These are phyloP conservation scores for Lasiodiplodia citricola DNA, from an alignment of 2,329 filamentous ascomycete genomes.

Conservation along the genomic window DNA sequence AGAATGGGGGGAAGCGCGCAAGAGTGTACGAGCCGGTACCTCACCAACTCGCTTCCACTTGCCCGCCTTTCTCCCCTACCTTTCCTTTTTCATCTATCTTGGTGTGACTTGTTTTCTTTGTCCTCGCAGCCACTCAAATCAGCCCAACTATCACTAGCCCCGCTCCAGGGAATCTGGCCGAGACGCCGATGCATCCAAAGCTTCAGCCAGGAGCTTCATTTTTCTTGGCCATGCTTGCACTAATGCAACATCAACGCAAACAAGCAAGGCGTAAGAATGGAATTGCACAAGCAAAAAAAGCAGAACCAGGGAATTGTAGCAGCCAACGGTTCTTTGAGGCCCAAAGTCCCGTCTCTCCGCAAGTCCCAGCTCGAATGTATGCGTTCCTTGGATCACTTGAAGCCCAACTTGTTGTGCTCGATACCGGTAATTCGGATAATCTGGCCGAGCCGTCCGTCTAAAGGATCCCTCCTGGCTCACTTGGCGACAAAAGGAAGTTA, in stretches of 20 bases:
- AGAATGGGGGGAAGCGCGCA: background rate
- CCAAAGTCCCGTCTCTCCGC: background rate
- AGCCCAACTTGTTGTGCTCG: too few species aligned
- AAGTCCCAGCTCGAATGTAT: too few species aligned
- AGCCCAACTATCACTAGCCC: background rate
- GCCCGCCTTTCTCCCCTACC: background rate
- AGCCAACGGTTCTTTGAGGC: background rate
- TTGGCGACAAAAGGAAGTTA: too few species aligned
- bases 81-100: background rate
- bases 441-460: too few species aligned
- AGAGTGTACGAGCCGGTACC: background rate
- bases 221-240: conserved; percentile 7
- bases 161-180: background rate
- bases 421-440: too few species aligned
- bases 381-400: too few species aligned
- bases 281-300: background rate
- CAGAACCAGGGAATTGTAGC: background rate
- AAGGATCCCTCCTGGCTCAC: too few species aligned
- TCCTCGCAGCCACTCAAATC: background rate
- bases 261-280: background rate
- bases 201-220: background rate
- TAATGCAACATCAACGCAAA: background rate
- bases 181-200: background rate
- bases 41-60: background rate
- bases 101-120: background rate